Base-by-base conservation (phyloP, 2,329 filamentous ascomycete species). In the Calonectria fujianensis region DNA sequence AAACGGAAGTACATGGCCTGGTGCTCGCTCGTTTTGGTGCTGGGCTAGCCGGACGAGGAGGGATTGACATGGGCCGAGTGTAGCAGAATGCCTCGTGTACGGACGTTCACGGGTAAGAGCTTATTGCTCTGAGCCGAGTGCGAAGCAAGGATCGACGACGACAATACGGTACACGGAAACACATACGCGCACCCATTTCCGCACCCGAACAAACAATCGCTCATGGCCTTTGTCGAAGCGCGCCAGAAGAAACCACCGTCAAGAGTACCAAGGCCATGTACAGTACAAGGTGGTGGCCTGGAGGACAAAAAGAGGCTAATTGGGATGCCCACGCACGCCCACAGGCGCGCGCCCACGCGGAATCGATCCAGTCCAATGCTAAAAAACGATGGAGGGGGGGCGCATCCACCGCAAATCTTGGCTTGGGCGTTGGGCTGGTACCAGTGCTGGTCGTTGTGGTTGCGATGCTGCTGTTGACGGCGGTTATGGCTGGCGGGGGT, bases 321-420 rank as follows among this genome's bases (percentile, higher is more conserved):
- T 20, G 50, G 41, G 31, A 66, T 48, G 45, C n/a, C 45, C 48
- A 39, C 51, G 27, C 69, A 52, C 52, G 29, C 32, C 39, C 39
- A 39, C 35, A 64, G 35, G 35, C 69, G 50, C 66, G 35, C 50
- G 59, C 37, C 41, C 64, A 52, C 66, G 71, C 71, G 71, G 71
- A 73, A 73, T 69, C 66, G 35, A 69, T 50, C 71, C 39, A 50
- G 50, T 39, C 66, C 71, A 51, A 48, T 51, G 59, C 71, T 73
- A 73, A 66, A 41, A 67, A 63, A 52, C 35, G 37, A 63, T 63
- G 48, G 70, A 73, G 57, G 59, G 71, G 71, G 24, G 64, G 54
- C 20, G 48, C 71, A 59, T 39, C 37, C 71, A 64, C 65, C 71
- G 54, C 64, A 51, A 54, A 16, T 59, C 37, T 54, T 48, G 41